Conservation (phyloP, 176 grass and related monocot genomes). For the Miscanthus lutarioriparius region DNA sequence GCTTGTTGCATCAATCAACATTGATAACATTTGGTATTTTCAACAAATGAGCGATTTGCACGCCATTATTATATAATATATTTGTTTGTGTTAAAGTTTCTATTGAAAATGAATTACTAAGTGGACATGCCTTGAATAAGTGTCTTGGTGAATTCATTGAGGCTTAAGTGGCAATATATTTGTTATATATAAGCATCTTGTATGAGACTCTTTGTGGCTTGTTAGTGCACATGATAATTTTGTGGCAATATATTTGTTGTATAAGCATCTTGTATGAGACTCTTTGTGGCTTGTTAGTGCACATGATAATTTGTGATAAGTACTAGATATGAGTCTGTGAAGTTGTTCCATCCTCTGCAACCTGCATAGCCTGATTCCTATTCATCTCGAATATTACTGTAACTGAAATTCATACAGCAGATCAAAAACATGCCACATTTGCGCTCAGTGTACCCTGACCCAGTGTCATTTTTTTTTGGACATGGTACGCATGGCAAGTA, state of each 20-base stretch:
- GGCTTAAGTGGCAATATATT: background rate
- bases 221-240: background rate
- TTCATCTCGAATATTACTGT: background rate
- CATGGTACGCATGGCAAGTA: background rate
- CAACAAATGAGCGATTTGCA: background rate
- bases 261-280: background rate
- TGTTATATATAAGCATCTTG: too few species aligned
- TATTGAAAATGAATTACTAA: background rate
- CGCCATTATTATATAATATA: background rate
- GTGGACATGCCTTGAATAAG: background rate
- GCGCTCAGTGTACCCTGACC: background rate
- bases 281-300: background rate
- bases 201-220: background rate
- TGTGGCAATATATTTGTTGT: background rate
- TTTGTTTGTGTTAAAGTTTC: background rate
- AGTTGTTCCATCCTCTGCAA: background rate
- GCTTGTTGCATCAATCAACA: background rate
- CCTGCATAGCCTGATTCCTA: background rate
- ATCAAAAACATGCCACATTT: background rate
- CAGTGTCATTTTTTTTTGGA: background rate
- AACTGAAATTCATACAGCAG: background rate
- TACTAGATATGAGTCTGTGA: background rate
- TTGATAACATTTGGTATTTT: background rate
- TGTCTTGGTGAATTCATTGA: background rate
- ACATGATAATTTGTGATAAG: background rate